A percentile compares a stretch with the other conserved stretches of the same genome.
These are phyloP conservation scores for Pulveroboletus sp. DNA, from an alignment of 768 basidiomycete genomes.

Conservation along the genomic window DNA sequence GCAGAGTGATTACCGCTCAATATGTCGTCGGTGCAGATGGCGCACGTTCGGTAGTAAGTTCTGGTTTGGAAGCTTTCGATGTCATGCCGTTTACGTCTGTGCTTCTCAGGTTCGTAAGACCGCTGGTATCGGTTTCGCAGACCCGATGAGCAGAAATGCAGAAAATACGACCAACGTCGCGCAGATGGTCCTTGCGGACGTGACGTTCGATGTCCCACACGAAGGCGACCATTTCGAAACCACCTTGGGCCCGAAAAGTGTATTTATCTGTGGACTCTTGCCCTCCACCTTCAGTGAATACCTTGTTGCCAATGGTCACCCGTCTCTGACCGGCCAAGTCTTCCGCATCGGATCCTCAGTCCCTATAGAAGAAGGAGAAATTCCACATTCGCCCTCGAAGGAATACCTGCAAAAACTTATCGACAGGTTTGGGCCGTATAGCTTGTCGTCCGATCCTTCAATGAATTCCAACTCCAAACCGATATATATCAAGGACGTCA, in stretches of 20 bases:
- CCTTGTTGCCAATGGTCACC: constrained; percentile 8
- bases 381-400: constrained; percentile 34
- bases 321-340: constrained; percentile 11
- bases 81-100: background rate
- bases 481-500: constrained; percentile 31
- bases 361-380: constrained; percentile 30
- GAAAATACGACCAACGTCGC: constrained; percentile 23
- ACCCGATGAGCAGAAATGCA: constrained; percentile 32
- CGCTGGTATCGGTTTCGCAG: constrained; percentile 39
- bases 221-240: too few relatives aligned
- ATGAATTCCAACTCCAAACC: constrained; percentile 29
- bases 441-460: constrained; percentile 33
- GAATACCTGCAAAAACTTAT: constrained; percentile 42
- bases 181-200: constrained; percentile 46
- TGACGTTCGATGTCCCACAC: constrained; percentile 10
- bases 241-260: constrained; percentile 22
- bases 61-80: background rate
- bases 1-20: constrained; percentile 38
- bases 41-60: constrained; percentile 39
- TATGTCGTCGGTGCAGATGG: constrained; percentile 38
- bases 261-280: constrained; percentile 37
- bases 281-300: constrained; percentile 25
- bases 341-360: constrained; percentile 42
- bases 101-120: constrained; percentile 37
- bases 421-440: constrained; percentile 36